Percentiles rank a stretch among this genome's conserved stretches.
These are phyloP conservation scores for Leucocoprinus leucothites DNA, from an alignment of 768 basidiomycete species.

Conservation along the genomic window DNA sequence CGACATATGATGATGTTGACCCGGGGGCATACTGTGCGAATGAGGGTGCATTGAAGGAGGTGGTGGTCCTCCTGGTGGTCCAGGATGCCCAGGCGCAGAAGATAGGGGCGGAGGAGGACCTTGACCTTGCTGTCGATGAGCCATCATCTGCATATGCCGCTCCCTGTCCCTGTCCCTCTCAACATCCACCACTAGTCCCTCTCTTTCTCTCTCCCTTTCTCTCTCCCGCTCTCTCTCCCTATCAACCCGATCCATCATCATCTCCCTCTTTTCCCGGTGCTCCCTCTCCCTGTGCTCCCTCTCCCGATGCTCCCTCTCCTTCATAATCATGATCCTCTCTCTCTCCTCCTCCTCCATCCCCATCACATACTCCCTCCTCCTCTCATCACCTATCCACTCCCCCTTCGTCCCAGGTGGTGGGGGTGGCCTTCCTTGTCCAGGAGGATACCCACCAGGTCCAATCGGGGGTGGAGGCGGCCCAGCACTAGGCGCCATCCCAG, in stretches of 20 bases:
- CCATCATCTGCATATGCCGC: conserved; percentile 16
- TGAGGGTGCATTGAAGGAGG: conserved; percentile 24
- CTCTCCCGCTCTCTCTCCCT: conserved; percentile 27
- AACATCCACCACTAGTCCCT: conserved; percentile 12
- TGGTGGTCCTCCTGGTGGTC: conserved; percentile 23
- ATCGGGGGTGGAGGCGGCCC: conserved; percentile 21
- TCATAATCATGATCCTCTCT: conserved; percentile 28
- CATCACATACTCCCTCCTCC: conserved; percentile 25
- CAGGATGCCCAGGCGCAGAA: too few relatives aligned
- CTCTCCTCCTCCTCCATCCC: conserved; percentile 35
- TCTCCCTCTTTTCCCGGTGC: conserved; percentile 24
- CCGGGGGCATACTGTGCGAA: conserved; percentile 13
- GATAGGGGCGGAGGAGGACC: too few relatives aligned
- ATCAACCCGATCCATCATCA: conserved; percentile 27
- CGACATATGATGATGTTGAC: conserved; percentile 27
- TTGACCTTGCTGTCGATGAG: conserved; percentile 30
- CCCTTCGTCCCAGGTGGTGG: neutral
- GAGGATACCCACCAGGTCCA: conserved; percentile 32
- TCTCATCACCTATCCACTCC: conserved; percentile 16
- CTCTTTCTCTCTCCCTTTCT: conserved; percentile 26
- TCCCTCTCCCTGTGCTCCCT: too few relatives aligned
- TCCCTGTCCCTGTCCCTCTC: conserved; percentile 17
- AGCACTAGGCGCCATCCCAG: conserved; percentile 13
- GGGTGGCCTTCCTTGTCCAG: conserved; percentile 24
- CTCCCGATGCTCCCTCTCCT: conserved; percentile 21